Conservation (phyloP, 2,329 filamentous ascomycete species). For the Fusarium agapanthi region DNA sequence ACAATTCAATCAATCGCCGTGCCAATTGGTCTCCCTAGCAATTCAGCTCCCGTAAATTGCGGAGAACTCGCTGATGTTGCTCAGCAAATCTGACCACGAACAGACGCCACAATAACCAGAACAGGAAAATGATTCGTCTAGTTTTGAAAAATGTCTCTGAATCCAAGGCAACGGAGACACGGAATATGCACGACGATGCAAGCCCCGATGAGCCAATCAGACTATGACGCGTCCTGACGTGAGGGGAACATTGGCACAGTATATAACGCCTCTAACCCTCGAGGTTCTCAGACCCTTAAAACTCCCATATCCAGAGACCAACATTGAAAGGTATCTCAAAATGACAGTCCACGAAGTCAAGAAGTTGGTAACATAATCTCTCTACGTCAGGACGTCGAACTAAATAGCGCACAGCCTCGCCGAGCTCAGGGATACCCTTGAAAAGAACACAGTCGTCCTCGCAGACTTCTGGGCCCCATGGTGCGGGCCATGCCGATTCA, state of each 20-base stretch:
- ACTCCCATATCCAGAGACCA: not conserved
- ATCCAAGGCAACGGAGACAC: not conserved
- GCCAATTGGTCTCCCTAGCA: not conserved
- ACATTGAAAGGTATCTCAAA: not conserved
- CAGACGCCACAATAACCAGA: not conserved
- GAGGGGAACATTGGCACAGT: not conserved
- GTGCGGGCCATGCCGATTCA: conserved; percentile 10
- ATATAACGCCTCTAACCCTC: not conserved
- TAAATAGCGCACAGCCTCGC: not conserved
- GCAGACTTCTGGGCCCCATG: conserved; percentile 14
- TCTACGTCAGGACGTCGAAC: accelerated
- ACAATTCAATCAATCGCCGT: accelerated
- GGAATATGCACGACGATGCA: not conserved
- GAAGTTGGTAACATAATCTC: not conserved
- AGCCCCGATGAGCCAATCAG: not conserved
- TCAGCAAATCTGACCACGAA: not conserved
- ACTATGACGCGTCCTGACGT: not conserved
- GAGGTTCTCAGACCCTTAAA: not conserved
- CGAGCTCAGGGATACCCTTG: not conserved
- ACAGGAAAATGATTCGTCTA: not conserved
- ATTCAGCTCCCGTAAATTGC: not conserved
- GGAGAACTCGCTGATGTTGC: not conserved
- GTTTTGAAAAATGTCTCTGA: not conserved
- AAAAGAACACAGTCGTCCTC: not conserved
- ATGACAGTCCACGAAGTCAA: not conserved